Evolutionary conservation across 306 rosid genomes (phyloP).

Genomic region (Purshia tridentata): DNA sequence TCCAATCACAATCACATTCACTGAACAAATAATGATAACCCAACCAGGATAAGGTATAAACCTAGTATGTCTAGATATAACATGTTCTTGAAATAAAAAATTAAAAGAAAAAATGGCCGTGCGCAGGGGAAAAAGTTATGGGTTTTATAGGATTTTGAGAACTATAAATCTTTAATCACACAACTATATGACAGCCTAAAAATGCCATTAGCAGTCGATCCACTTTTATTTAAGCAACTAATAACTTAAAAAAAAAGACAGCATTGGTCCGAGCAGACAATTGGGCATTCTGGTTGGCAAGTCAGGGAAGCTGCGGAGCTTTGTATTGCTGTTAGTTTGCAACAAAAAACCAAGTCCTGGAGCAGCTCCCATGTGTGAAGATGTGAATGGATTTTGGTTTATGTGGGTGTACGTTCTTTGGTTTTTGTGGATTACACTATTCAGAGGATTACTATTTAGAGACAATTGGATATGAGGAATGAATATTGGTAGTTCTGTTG

Average conservation of each 20-base stretch:
- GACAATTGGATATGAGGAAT: neutral
- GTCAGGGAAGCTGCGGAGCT: no score
- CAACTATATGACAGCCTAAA: neutral
- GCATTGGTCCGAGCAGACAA: no score
- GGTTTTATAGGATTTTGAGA: neutral
- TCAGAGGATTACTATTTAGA: neutral
- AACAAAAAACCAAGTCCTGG: no score
- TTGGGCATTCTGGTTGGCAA: neutral
- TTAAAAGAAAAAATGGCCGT: no score
- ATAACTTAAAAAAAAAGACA: neutral
- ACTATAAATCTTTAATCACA: neutral
- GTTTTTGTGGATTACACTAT: neutral
- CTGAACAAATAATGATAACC: neutral
- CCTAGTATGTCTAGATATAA: neutral
- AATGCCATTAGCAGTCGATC: neutral
- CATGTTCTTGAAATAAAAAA: neutral
- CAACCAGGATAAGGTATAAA: no score
- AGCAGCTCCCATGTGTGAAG: neutral
- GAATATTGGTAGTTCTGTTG: constrained; percentile 15
- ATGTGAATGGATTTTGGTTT: neutral
- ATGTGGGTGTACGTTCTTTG: neutral
- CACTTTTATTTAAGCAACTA: neutral
- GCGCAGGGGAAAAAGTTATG: no score
- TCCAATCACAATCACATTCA: neutral
- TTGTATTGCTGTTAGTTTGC: no score